phyloP scores from a whole-genome alignment of 345 rosid species.

The Leavenworthia alabamica region DNA sequence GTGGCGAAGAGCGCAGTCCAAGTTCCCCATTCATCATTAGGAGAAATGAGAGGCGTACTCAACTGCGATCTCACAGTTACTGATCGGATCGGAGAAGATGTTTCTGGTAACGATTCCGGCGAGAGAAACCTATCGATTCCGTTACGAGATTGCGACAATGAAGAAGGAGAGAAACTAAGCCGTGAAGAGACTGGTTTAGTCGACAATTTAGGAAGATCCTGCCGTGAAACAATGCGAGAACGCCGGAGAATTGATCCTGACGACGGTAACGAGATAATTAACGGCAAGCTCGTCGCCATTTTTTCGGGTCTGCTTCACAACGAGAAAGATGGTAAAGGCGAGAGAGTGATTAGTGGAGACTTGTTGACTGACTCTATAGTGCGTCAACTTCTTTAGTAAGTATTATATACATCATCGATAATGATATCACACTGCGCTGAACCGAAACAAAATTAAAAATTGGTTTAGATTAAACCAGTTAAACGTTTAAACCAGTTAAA shows the following conservation, averaged over 20 bases:
- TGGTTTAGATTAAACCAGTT: not conserved
- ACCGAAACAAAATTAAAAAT: not conserved
- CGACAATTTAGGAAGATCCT: constrained; percentile 13
- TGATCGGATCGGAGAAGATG: constrained; percentile 24
- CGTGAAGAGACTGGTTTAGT: constrained; percentile 2
- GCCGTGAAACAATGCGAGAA: constrained; percentile 21
- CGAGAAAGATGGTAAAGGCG: not conserved
- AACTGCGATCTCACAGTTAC: constrained; percentile 49
- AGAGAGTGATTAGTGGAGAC: not conserved
- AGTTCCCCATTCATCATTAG: constrained; percentile 71
- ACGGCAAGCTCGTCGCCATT: constrained; percentile 42
- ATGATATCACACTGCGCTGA: not conserved
- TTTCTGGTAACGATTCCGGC: constrained; percentile 6
- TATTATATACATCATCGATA: too few species aligned
- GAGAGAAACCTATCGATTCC: constrained; percentile 30
- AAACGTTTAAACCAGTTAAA: too few species aligned
- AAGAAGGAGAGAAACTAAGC: constrained; percentile 12
- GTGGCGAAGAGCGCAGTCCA: constrained; percentile 79
- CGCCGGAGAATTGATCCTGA: constrained; percentile 11
- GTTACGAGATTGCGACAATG: constrained; percentile 3
- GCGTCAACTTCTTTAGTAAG: constrained; percentile 19
- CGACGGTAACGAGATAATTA: constrained; percentile 13
- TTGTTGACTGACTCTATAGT: constrained; percentile 5
- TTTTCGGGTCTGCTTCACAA: constrained; percentile 6
- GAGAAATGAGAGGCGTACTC: constrained; percentile 54